Percentiles rank a stretch among this genome's conserved stretches.
Conservation (phyloP, 371 early-diverging fungal genomes). For the Mucor mucedo region DNA sequence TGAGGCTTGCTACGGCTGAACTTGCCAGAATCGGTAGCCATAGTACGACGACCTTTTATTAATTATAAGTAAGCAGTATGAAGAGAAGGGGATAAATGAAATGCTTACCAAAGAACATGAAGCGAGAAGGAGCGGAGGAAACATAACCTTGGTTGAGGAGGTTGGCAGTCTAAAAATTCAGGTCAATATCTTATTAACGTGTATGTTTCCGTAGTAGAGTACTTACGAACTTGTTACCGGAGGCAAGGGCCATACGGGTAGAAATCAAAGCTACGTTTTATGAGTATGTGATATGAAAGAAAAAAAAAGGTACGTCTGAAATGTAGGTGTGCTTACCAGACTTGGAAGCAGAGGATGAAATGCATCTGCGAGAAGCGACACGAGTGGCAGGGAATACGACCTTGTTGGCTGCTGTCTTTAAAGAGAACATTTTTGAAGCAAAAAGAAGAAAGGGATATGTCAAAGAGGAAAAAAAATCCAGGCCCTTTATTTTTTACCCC, state of each 20-base stretch:
- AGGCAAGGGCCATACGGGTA: constrained; percentile 46
- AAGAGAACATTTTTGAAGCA: constrained; percentile 46
- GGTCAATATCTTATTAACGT: not conserved
- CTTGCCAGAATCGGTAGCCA: constrained; percentile 58
- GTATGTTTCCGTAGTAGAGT: not conserved
- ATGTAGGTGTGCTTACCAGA: constrained; percentile 34
- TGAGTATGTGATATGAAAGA: not conserved
- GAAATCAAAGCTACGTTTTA: constrained; percentile 36
- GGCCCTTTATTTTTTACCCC: constrained; percentile 23
- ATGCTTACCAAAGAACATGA: constrained; percentile 48
- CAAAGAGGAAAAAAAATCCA: constrained; percentile 23
- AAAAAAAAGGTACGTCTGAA: not conserved
- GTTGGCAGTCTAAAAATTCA: constrained; percentile 40
- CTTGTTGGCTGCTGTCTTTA: constrained; percentile 56
- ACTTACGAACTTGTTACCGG: constrained; percentile 54
- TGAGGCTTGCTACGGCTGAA: constrained; percentile 91
- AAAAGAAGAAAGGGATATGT: constrained; percentile 12
- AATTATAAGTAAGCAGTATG: not conserved
- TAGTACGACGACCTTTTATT: constrained; percentile 45
- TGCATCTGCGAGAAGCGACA: constrained; percentile 54
- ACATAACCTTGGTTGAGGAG: constrained; percentile 47
- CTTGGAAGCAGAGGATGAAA: constrained; percentile 44
- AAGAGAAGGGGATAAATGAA: not conserved
- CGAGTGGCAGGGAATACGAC: constrained; percentile 53
- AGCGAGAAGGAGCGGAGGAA: constrained; percentile 44